A percentile compares a stretch with the other conserved stretches of the same genome.
These are phyloP conservation scores for Pythium aristosporum DNA, from an alignment of 352 stramenopile genomes.

Conservation along the genomic window DNA sequence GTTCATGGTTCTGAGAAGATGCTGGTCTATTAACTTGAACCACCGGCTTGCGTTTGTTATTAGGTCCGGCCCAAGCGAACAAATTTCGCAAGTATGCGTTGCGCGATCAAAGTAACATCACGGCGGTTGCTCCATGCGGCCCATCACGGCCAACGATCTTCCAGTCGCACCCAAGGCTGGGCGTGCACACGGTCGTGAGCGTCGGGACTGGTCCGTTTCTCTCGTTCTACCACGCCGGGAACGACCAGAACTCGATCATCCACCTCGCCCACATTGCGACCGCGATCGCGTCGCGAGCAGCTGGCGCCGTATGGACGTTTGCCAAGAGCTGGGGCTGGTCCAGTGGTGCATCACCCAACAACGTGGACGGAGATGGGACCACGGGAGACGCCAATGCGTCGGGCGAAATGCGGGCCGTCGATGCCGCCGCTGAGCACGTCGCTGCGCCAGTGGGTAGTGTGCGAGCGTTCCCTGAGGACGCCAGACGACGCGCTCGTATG, in stretches of 20 bases:
- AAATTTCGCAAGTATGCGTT: constrained; percentile 84
- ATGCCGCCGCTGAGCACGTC: constrained; percentile 69
- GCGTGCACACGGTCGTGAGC: constrained; percentile 71
- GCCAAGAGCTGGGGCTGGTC: constrained; percentile 81
- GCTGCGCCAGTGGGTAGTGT: constrained; percentile 56
- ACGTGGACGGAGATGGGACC: constrained; percentile 14
- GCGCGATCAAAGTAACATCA: constrained; percentile 64
- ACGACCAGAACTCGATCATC: constrained; percentile 87
- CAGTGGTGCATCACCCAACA: constrained; percentile 15
- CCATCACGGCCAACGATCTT: constrained; percentile 74
- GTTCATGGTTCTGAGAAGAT: neutral
- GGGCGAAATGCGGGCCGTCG: constrained; percentile 20
- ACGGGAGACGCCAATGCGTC: constrained; percentile 26
- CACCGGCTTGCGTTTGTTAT: neutral
- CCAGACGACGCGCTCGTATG: constrained; percentile 52
- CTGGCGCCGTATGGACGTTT: constrained; percentile 80
- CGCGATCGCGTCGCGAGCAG: constrained; percentile 70
- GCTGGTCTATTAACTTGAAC: neutral
- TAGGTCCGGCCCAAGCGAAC: constrained; percentile 59
- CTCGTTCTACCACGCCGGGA: constrained; percentile 81
- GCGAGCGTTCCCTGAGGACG: constrained; percentile 58
- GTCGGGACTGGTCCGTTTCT: constrained; percentile 67
- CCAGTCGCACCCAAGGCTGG: constrained; percentile 73
- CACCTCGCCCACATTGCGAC: constrained; percentile 84
- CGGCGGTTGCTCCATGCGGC: constrained; percentile 61